Evolutionary conservation across 805 yeast species (phyloP).

Genomic region (Candida peoriensis): DNA sequence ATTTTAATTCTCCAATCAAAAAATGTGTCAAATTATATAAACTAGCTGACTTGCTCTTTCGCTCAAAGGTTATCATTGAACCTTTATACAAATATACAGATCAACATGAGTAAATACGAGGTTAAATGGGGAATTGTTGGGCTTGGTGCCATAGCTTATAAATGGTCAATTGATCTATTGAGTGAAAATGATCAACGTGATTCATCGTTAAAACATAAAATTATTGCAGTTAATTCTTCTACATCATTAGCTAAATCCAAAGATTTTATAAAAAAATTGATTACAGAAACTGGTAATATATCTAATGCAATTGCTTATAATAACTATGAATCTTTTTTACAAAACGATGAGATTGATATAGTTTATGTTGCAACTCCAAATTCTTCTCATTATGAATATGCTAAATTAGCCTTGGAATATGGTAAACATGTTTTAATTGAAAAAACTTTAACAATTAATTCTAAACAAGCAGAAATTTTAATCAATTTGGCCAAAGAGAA

Average conservation of each 20-base stretch:
- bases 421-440: constrained; percentile 51
- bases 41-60: too few species aligned
- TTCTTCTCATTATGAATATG: constrained; percentile 42
- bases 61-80: too few species aligned
- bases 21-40: too few species aligned
- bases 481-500: constrained; percentile 38
- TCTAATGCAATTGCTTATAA: constrained; percentile 11
- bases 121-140: constrained; percentile 4
- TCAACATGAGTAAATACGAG: neutral
- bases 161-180: constrained; percentile 2
- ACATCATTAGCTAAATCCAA: constrained; percentile 1
- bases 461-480: constrained; percentile 37
- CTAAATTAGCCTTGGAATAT: constrained; percentile 35
- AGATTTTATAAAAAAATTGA: neutral
- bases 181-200: neutral
- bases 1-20: too few species aligned
- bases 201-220: neutral
- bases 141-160: constrained; percentile 1
- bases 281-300: neutral
- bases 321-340: constrained; percentile 39
- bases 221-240: constrained; percentile 1
- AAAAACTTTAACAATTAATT: constrained; percentile 48
- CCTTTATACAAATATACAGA: too few species aligned
- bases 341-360: constrained; percentile 39
- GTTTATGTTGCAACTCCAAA: constrained; percentile 55